Base-by-base conservation (phyloP, 345 rosid species). In the Syzygium oleosum region DNA sequence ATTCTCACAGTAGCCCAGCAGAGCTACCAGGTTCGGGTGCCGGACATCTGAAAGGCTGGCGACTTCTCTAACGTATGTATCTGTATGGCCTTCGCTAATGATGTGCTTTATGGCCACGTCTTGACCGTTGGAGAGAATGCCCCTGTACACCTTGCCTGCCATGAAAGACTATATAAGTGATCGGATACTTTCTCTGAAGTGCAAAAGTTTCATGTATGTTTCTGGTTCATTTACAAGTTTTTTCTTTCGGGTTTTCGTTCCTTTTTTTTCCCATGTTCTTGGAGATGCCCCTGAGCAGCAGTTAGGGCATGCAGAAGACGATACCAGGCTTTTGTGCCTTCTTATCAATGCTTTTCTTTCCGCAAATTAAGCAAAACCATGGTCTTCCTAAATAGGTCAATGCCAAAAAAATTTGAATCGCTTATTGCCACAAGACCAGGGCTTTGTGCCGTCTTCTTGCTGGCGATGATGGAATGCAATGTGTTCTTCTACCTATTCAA, bases 121-220 rank as follows among this genome's bases (percentile, higher is more conserved):
- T 85, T 89, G 86, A 43, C 95, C 95, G 51, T 90, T 90, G 59
- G 91, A 89, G 55, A 94, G 91, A 15, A 88, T 17, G 38, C 97
- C 95, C 90, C 87, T 94, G 84, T 93, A 95, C 55, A 94, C 97
- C 88, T 93, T 95, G 54, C 97, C 95, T 94, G 91, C 27, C 46
- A 49, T 79, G 61, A 19, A 34, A 63, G 29, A 58, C 65, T 29
- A 21, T 51, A 61, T 68, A 86, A 61, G 34, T 8, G 9, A 61
- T 61, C 5, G 34, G 73, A 17, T 34, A 73, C 49, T 34, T 34
- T 19, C 80, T 46, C 0, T 17, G 0, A 31, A 34, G 80, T 73
- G 80, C 49, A 34, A 34, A 34, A 73, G 19, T 34, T 73, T 73
- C 49, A 0, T 17, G 0, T 17, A 68, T 12, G 85, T 87, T 52